These are phyloP conservation scores for Thraustochytrium striatum DNA, from an alignment of 352 stramenopile species.

Conservation along the genomic window DNA sequence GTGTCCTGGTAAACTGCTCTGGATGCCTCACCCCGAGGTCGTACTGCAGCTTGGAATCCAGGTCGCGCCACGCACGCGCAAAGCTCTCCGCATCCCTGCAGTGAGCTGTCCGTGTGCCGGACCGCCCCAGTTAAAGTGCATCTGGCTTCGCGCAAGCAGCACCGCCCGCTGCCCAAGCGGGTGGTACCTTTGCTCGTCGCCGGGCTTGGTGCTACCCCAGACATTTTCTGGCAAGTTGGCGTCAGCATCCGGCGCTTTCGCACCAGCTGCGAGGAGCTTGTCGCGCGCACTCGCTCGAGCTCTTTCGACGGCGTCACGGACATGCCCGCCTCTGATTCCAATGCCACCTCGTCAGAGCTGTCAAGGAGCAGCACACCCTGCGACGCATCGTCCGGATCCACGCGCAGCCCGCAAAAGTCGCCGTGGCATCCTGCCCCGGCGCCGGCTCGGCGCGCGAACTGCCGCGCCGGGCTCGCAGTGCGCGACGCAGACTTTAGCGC, in stretches of 20 bases:
- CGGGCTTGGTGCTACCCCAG: neutral
- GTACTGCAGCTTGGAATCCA: conserved; percentile 20
- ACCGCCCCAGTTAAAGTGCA: conserved; percentile 39
- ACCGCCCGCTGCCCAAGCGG: neutral
- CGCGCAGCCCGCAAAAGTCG: conserved; percentile 27
- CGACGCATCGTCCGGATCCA: neutral
- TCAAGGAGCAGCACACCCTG: neutral
- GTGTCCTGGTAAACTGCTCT: conserved; percentile 29
- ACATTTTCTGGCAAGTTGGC: neutral
- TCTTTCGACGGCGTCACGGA: neutral
- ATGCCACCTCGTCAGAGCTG: neutral
- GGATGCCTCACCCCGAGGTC: conserved; percentile 38
- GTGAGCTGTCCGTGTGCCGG: neutral
- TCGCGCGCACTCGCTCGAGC: neutral
- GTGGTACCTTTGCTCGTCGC: neutral
- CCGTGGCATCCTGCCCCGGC: too few species aligned
- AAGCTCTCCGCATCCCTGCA: neutral
- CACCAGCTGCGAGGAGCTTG: neutral
- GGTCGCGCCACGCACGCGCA: neutral
- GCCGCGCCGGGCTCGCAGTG: too few species aligned
- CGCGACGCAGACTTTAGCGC: neutral
- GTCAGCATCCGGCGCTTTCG: neutral
- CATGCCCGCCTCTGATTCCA: neutral
- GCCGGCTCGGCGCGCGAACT: too few species aligned
- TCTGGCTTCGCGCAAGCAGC: conserved; percentile 11